phyloP scores from a whole-genome alignment of 306 rosid species.

The Abrus precatorius region DNA sequence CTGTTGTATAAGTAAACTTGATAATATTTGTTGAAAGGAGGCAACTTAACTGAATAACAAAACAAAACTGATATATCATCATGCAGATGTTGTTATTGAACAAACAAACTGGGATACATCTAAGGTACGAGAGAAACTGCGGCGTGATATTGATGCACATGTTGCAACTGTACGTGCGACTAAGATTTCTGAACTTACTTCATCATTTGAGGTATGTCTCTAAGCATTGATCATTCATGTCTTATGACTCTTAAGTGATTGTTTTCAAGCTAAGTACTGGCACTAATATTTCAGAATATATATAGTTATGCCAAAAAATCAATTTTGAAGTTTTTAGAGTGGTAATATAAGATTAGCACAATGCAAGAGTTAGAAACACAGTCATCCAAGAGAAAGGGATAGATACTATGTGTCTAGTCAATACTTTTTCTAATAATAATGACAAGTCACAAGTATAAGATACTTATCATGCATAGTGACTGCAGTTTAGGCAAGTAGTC shows the following conservation, averaged over 20 bases:
- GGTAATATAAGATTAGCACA: slow-evolving; percentile 22
- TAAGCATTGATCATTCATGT: slow-evolving; percentile 26
- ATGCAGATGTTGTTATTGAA: slow-evolving; percentile 82
- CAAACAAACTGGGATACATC: slow-evolving; percentile 87
- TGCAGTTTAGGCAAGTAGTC: slow-evolving; percentile 13
- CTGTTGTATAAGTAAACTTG: slow-evolving; percentile 33
- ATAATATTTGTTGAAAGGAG: slow-evolving; percentile 37
- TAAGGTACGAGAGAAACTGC: slow-evolving; percentile 86
- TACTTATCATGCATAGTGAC: slow-evolving; percentile 36
- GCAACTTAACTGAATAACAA: slow-evolving; percentile 33
- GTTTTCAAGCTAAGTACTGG: slow-evolving; percentile 13
- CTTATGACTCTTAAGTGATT: slow-evolving; percentile 40
- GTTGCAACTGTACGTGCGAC: slow-evolving; percentile 72
- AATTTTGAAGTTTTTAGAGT: slow-evolving; percentile 19
- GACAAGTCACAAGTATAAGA: neutral
- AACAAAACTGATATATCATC: slow-evolving; percentile 46
- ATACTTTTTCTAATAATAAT: slow-evolving; percentile 12
- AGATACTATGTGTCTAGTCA: slow-evolving; percentile 8
- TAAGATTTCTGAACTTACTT: slow-evolving; percentile 79
- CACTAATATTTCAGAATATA: slow-evolving; percentile 24
- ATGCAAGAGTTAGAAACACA: slow-evolving; percentile 16
- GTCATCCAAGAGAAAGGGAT: slow-evolving; percentile 16
- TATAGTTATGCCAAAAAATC: slow-evolving; percentile 22
- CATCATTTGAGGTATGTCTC: slow-evolving; percentile 72
- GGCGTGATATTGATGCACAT: slow-evolving; percentile 88